Percentiles rank a stretch among this genome's conserved stretches.
These are phyloP conservation scores for Boechera stricta DNA, from an alignment of 345 rosid genomes.

Conservation along the genomic window DNA sequence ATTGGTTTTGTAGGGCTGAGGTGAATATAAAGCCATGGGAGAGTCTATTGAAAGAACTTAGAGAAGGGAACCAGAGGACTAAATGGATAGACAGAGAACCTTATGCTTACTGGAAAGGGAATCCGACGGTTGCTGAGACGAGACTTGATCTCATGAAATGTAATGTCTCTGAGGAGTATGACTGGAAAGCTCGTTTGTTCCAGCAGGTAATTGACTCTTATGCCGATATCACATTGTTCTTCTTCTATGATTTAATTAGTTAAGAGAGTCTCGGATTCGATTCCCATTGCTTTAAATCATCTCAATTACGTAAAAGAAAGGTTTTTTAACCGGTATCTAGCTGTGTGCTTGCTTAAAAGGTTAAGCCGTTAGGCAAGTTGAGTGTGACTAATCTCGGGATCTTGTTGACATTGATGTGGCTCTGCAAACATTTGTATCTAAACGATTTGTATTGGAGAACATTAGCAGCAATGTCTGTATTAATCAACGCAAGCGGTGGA, in stretches of 20 bases:
- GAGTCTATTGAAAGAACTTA: constrained; percentile 52
- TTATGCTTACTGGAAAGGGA: constrained; percentile 92
- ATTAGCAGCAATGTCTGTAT: neutral
- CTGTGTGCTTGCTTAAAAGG: neutral
- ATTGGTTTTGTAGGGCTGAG: constrained; percentile 66
- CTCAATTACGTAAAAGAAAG: neutral
- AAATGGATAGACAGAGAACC: constrained; percentile 76
- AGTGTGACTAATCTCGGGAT: neutral
- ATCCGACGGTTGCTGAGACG: constrained; percentile 64
- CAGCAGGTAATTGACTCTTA: constrained; percentile 54
- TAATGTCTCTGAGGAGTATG: constrained; percentile 63
- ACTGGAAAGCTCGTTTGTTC: constrained; percentile 91
- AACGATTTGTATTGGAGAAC: neutral
- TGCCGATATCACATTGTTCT: constrained; percentile 3
- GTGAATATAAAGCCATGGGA: constrained; percentile 79
- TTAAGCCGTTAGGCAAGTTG: constrained; percentile 14
- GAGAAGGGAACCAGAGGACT: constrained; percentile 55
- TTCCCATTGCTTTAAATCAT: neutral
- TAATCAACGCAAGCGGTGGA: neutral
- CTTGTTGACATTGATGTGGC: neutral
- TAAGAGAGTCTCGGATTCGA: neutral
- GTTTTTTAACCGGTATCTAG: neutral
- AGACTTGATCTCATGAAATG: constrained; percentile 78
- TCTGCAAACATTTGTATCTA: neutral
- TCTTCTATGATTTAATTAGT: constrained; percentile 10